phyloP scores from a whole-genome alignment of 2,329 filamentous ascomycete genomes.

The Colletotrichum sp. region DNA sequence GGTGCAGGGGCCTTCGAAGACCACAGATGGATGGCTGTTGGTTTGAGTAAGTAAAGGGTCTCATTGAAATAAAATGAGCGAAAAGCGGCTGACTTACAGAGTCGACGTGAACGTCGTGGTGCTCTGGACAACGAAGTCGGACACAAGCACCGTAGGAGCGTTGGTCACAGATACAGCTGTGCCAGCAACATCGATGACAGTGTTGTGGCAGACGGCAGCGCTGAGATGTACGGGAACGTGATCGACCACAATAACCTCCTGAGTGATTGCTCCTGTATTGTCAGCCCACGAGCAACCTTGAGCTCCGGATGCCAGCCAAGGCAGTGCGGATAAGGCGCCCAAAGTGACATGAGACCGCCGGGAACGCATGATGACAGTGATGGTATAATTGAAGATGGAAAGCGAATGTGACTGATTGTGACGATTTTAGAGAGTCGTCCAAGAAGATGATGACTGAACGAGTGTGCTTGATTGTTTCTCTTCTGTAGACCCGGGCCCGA shows the following conservation, averaged over 20 bases:
- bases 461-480: not conserved
- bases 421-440: not conserved
- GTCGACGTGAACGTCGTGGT: not conserved
- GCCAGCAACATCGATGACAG: not conserved
- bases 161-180: not conserved
- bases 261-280: not conserved
- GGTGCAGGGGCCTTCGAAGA: not conserved
- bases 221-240: not conserved
- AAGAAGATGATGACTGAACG: not conserved
- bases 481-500: not conserved
- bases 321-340: not conserved
- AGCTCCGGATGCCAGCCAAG: not conserved
- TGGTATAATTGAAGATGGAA: not conserved
- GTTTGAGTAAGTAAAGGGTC: rapidly evolving
- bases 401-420: not conserved
- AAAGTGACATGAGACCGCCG: not conserved
- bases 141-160: not conserved
- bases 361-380: not conserved
- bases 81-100: not conserved
- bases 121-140: not conserved
- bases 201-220: not conserved
- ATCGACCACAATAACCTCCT: not conserved
- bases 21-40: not conserved
- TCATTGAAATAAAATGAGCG: not conserved
- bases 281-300: not conserved